phyloP scores from a whole-genome alignment of 176 grass and related monocot genomes.

The maize (Zea mays) region DNA sequence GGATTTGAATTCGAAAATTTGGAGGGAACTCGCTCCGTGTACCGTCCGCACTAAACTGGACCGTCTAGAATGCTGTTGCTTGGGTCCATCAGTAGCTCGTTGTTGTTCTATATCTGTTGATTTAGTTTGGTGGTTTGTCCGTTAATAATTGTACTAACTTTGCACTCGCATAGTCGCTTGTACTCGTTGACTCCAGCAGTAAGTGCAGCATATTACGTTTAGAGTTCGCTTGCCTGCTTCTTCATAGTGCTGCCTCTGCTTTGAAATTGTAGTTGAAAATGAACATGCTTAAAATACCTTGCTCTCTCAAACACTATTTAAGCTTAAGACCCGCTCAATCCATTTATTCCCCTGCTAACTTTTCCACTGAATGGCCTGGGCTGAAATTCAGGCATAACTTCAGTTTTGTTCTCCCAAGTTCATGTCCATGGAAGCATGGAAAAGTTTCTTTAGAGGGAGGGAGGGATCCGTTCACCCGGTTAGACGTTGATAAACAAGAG shows the following conservation, averaged over 20 bases:
- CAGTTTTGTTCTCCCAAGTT: background rate
- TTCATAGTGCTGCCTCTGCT: too few relatives aligned
- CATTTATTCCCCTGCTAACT: background rate
- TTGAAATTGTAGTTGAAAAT: too few relatives aligned
- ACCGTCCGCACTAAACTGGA: background rate
- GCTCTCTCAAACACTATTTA: too few relatives aligned
- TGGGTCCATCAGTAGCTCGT: constrained; percentile 15
- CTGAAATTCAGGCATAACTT: background rate
- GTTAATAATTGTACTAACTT: too few relatives aligned
- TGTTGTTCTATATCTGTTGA: background rate
- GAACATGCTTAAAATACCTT: too few relatives aligned
- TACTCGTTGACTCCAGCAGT: too few relatives aligned
- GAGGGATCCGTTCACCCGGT: too few relatives aligned
- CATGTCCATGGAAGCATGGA: background rate
- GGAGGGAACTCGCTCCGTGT: constrained; percentile 32
- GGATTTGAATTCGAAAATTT: constrained; percentile 34
- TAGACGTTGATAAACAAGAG: too few relatives aligned
- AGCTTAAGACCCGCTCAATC: background rate
- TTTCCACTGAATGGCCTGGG: background rate
- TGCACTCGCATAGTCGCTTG: too few relatives aligned
- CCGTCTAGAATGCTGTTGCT: constrained; percentile 10
- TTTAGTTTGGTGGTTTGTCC: background rate
- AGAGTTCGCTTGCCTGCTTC: too few relatives aligned
- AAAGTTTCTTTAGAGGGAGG: background rate
- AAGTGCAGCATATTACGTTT: too few relatives aligned